Conservation (phyloP, 768 basidiomycete genomes). For the Tulasnella sp. region DNA sequence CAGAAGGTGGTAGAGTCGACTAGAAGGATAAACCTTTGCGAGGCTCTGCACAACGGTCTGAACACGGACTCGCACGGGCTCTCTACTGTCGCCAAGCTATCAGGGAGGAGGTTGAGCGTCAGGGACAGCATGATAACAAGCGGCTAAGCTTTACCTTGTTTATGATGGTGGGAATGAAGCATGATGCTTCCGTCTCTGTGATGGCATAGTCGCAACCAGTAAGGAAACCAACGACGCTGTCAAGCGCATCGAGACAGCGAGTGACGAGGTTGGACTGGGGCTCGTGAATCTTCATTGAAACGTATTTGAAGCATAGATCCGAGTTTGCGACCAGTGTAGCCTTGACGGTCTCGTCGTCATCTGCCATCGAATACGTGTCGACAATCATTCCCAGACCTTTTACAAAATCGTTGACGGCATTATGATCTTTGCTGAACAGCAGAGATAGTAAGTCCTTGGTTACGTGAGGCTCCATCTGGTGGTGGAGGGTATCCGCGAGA, state of each 20-base stretch:
- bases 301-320: constrained; percentile 88
- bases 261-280: constrained; percentile 83
- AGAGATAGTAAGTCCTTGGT: constrained; percentile 66
- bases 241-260: constrained; percentile 82
- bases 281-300: constrained; percentile 81
- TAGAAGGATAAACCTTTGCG: constrained; percentile 87
- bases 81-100: constrained; percentile 88
- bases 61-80: constrained; percentile 69
- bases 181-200: constrained; percentile 75
- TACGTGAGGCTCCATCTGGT: constrained; percentile 83
- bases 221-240: constrained; percentile 67
- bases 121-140: not conserved
- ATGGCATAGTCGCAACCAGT: constrained; percentile 66
- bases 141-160: constrained; percentile 53
- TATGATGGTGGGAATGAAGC: constrained; percentile 83
- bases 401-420: constrained; percentile 86
- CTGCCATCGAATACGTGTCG: constrained; percentile 50
- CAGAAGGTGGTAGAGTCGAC: constrained; percentile 79
- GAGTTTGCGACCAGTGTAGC: constrained; percentile 73
- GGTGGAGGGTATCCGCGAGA: constrained; percentile 72
- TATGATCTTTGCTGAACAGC: constrained; percentile 93
- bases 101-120: constrained; percentile 8
- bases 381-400: constrained; percentile 63
- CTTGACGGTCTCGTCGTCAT: constrained; percentile 42
- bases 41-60: constrained; percentile 77